These are phyloP conservation scores for Quercus phellos DNA, from an alignment of 331 rosid species.

Conservation along the genomic window DNA sequence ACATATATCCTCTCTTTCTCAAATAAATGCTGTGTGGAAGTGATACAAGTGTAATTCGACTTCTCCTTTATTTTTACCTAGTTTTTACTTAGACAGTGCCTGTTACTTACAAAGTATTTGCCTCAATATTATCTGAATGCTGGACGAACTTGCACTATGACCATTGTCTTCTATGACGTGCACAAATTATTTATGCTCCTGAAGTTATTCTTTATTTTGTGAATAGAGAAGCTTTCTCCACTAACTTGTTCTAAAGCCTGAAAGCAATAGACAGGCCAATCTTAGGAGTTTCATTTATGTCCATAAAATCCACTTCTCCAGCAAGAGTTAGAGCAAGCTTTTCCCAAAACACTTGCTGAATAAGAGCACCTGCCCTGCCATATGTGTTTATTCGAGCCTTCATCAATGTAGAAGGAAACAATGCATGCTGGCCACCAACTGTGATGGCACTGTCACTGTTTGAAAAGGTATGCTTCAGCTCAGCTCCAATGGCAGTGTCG, in stretches of 20 bases:
- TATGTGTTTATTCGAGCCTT: slow-evolving; percentile 48
- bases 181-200: background rate
- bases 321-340: slow-evolving; percentile 41
- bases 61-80: background rate
- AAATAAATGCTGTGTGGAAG: background rate
- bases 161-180: background rate
- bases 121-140: background rate
- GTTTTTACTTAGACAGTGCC: background rate
- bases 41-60: background rate
- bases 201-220: background rate
- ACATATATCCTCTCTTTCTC: background rate
- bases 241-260: slow-evolving; percentile 22
- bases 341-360: slow-evolving; percentile 54
- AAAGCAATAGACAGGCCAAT: slow-evolving; percentile 60
- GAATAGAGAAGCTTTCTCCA: background rate
- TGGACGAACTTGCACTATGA: background rate
- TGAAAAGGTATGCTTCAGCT: slow-evolving; percentile 49
- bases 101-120: background rate
- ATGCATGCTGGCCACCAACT: slow-evolving; percentile 58
- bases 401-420: slow-evolving; percentile 35
- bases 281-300: slow-evolving; percentile 24
- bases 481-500: slow-evolving; percentile 61
- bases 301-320: slow-evolving; percentile 54
- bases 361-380: slow-evolving; percentile 44
- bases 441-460: slow-evolving; percentile 31